phyloP scores from a whole-genome alignment of 352 stramenopile genomes.

The Pythium graminicola region DNA sequence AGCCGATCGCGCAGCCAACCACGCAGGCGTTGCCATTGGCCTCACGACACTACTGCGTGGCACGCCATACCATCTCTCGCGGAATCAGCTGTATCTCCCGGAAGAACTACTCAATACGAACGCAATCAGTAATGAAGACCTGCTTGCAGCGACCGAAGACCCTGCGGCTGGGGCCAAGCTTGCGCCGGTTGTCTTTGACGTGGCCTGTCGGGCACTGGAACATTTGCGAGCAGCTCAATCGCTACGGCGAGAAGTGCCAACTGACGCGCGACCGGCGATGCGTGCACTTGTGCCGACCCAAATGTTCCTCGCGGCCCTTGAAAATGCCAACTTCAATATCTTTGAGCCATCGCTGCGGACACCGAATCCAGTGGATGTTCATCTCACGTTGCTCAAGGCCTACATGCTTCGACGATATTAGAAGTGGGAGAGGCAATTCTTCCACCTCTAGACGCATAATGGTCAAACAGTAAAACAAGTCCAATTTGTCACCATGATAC shows the following conservation, averaged over 20 bases:
- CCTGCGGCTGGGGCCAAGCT: constrained; percentile 55
- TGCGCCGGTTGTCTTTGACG: constrained; percentile 82
- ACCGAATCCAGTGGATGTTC: constrained; percentile 49
- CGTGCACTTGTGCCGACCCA: constrained; percentile 59
- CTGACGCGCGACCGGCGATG: constrained; percentile 48
- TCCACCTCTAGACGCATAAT: too few species aligned
- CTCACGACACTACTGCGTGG: constrained; percentile 79
- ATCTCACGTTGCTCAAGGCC: constrained; percentile 65
- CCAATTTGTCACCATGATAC: constrained; percentile 5
- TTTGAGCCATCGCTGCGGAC: constrained; percentile 53
- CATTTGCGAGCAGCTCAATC: constrained; percentile 71
- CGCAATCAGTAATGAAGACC: constrained; percentile 39
- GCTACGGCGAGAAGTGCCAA: constrained; percentile 47
- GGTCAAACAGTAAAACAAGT: background rate
- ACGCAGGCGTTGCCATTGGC: constrained; percentile 82
- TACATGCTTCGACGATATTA: constrained; percentile 80
- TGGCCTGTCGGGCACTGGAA: constrained; percentile 76
- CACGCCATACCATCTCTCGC: constrained; percentile 55
- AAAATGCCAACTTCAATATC: constrained; percentile 77
- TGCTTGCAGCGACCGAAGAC: constrained; percentile 56
- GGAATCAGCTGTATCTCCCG: constrained; percentile 77
- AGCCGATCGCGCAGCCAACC: constrained; percentile 70
- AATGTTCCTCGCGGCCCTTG: constrained; percentile 59
- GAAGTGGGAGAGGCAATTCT: too few species aligned
- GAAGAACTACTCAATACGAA: constrained; percentile 77